Percentiles rank a stretch among this genome's conserved stretches.
phyloP scores from a whole-genome alignment of 352 stramenopile genomes.

The Peronospora tabacina region DNA sequence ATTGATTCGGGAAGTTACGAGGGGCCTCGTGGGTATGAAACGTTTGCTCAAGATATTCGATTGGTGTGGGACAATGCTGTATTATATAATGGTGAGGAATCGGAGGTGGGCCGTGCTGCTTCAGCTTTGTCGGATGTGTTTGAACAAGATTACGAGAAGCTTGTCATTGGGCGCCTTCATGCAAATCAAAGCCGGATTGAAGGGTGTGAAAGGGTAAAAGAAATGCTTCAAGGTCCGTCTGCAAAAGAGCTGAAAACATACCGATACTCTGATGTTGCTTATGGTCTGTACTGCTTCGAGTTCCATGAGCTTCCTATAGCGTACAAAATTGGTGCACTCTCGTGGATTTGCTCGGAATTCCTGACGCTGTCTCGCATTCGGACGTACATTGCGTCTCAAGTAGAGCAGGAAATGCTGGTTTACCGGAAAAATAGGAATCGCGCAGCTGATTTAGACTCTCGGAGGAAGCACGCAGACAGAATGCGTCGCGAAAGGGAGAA shows the following conservation, averaged over 20 bases:
- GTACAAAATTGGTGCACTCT: slow-evolving; percentile 56
- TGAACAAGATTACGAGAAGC: slow-evolving; percentile 73
- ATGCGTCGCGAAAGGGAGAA: slow-evolving; percentile 49
- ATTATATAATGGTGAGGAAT: slow-evolving; percentile 74
- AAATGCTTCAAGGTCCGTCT: slow-evolving; percentile 21
- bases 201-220: slow-evolving; percentile 40
- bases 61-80: slow-evolving; percentile 81
- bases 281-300: slow-evolving; percentile 62
- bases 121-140: slow-evolving; percentile 73
- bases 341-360: slow-evolving; percentile 64
- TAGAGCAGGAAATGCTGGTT: slow-evolving; percentile 54
- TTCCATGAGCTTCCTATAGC: slow-evolving; percentile 58
- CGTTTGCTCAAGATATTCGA: slow-evolving; percentile 69
- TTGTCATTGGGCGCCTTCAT: slow-evolving; percentile 49
- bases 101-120: slow-evolving; percentile 58
- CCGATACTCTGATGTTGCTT: slow-evolving; percentile 50
- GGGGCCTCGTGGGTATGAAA: slow-evolving; percentile 40
- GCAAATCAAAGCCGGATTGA: slow-evolving; percentile 53
- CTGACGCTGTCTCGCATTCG: slow-evolving; percentile 47
- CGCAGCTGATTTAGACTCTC: slow-evolving; percentile 43
- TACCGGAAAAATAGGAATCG: slow-evolving; percentile 43
- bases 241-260: slow-evolving; percentile 24
- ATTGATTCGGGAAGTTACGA: slow-evolving; percentile 75
- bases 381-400: slow-evolving; percentile 45
- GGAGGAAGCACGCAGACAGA: slow-evolving; percentile 44